A percentile compares a stretch with the other conserved stretches of the same genome.
These are phyloP conservation scores for Candida loeiensis DNA, from an alignment of 805 yeast species.

Conservation along the genomic window DNA sequence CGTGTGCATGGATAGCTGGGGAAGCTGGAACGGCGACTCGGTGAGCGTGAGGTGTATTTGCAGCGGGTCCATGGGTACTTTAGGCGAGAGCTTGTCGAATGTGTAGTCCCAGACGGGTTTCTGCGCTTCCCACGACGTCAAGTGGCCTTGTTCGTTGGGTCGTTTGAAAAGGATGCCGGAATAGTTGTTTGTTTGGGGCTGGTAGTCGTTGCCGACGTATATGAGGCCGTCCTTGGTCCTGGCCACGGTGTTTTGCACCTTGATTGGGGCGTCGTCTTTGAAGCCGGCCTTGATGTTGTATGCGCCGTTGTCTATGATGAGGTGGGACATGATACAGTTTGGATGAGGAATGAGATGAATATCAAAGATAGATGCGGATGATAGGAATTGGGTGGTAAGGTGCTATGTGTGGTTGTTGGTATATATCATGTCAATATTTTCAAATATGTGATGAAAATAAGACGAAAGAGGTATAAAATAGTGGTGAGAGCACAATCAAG, in stretches of 20 bases:
- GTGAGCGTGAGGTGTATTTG: slow-evolving; percentile 65
- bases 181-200: slow-evolving; percentile 61
- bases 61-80: slow-evolving; percentile 35
- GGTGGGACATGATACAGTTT: slow-evolving; percentile 17
- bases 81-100: slow-evolving; percentile 42
- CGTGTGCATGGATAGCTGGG: slow-evolving; percentile 74
- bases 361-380: too few relatives aligned
- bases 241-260: slow-evolving; percentile 66
- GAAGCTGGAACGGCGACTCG: slow-evolving; percentile 79
- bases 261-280: slow-evolving; percentile 35
- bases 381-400: too few relatives aligned
- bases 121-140: slow-evolving; percentile 88
- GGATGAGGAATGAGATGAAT: too few relatives aligned
- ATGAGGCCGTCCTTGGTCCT: slow-evolving; percentile 72
- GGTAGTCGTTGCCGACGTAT: slow-evolving; percentile 67
- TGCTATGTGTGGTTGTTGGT: too few relatives aligned
- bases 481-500: too few relatives aligned
- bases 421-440: too few relatives aligned
- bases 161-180: slow-evolving; percentile 72
- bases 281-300: slow-evolving; percentile 62
- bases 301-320: slow-evolving; percentile 89
- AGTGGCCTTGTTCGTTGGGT: slow-evolving; percentile 86
- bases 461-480: too few relatives aligned
- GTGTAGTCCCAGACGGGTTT: slow-evolving; percentile 88
- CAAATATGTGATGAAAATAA: too few relatives aligned